Evolutionary conservation across 306 rosid genomes (phyloP), one percentile per base, ranked within the genome.

Genomic region (Cucurbita pepo): DNA sequence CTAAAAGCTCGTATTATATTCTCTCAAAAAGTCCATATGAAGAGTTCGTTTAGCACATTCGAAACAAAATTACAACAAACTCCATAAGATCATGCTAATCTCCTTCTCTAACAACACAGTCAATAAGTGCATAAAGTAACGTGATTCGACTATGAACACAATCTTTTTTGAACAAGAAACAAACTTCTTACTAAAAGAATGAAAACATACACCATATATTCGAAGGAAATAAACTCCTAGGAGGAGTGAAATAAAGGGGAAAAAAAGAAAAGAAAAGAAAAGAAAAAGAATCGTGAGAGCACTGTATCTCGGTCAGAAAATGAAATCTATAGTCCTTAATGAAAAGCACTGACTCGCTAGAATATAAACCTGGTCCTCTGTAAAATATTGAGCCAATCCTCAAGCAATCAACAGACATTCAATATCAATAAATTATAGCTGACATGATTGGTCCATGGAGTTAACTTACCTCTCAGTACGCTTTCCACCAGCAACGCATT

Each of bases 401-500:
- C 52, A 45, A 67, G 57, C 57, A 69, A 45, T 48, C 41, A 69
- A 69, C 25, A 22, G 57, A 69, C 43, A 30, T 12, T 21, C 19
- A 15, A 69, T 30, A 15, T 14, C 16, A 50, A 50, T 69, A 25
- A 6, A 51, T 30, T 69, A 47, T 50, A 48, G 36, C 15, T 38
- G n/a, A 41, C 0, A 38, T 45, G 41, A 48, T 69, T 25, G 43
- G 56, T 9, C 19, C 7, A 30, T 25, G 7, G 22, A 69, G 19
- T 69, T 15, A 30, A 56, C 45, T 79, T 86, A 91, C 97, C 97
- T 89, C 38, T 91, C 89, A 71, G 47, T 44, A 56, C 87, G 89
- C 70, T 66, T 76, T 76, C 99, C 99, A 45, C 95, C 85, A 76
- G 92, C 95, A 80, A 95, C 76, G 84, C 97, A 88, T 85, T 95